A percentile compares a stretch with the other conserved stretches of the same genome.
Conservation (phyloP, 345 rosid species). For the Kernera saxatilis region DNA sequence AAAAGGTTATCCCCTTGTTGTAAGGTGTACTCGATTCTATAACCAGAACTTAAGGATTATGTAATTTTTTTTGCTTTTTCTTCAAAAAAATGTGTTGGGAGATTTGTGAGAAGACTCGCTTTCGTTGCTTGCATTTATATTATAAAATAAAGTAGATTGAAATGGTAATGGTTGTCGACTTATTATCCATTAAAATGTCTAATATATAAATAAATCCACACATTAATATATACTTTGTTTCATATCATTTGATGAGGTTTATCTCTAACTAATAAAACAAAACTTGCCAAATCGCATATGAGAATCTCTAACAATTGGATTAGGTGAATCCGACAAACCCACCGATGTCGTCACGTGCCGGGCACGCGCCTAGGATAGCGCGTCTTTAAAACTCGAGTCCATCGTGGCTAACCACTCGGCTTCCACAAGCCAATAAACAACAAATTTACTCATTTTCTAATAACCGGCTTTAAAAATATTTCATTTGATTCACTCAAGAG, state of each 20-base stretch:
- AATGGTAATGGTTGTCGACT: background rate
- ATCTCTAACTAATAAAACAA: background rate
- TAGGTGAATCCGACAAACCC: constrained; percentile 13
- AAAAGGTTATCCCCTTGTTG: no score
- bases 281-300: background rate
- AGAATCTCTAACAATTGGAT: background rate
- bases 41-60: background rate
- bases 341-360: background rate
- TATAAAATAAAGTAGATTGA: background rate
- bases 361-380: background rate
- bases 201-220: background rate
- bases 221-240: background rate
- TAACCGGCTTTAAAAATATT: background rate
- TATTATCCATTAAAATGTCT: background rate
- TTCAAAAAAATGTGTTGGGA: background rate
- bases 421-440: constrained; percentile 14
- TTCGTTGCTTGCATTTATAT: background rate
- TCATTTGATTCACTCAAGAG: background rate
- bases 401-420: constrained; percentile 18
- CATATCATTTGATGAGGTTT: background rate
- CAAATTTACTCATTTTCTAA: background rate
- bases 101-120: background rate
- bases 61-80: no score
- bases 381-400: background rate
- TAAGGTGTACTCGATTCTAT: background rate